phyloP scores from a whole-genome alignment of 805 yeast genomes.

The Wickerhamomyces pijperi region DNA sequence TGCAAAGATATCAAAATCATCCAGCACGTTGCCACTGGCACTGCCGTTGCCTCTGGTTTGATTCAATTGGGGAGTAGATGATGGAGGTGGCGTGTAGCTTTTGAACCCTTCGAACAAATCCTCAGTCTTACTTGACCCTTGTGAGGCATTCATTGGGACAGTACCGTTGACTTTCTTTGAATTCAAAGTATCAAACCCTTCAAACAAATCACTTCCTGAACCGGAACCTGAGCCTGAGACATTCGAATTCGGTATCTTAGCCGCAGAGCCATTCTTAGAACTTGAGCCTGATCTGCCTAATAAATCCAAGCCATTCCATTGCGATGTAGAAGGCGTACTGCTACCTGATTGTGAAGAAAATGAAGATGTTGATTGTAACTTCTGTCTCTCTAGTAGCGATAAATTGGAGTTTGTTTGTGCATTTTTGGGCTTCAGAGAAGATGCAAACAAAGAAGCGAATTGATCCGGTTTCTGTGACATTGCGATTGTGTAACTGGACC shows the following conservation, averaged over 20 bases:
- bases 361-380: conserved; percentile 6
- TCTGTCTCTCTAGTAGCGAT: conserved; percentile 25
- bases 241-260: too few relatives aligned
- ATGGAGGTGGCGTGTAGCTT: conserved; percentile 1
- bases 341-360: not conserved
- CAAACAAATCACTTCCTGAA: conserved; percentile 15
- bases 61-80: not conserved
- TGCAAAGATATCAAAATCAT: conserved; percentile 8
- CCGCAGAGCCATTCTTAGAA: too few relatives aligned
- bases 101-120: conserved; percentile 15
- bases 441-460: conserved; percentile 17
- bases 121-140: not conserved
- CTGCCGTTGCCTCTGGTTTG: not conserved
- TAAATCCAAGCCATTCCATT: conserved; percentile 29
- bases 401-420: conserved; percentile 18
- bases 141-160: too few relatives aligned
- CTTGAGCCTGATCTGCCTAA: conserved; percentile 15
- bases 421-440: conserved; percentile 5
- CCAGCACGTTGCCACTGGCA: conserved; percentile 6
- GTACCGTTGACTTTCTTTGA: too few relatives aligned
- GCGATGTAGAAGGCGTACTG: too few relatives aligned
- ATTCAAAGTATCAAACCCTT: conserved; percentile 14
- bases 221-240: too few relatives aligned
- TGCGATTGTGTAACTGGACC: too few relatives aligned
- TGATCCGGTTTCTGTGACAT: conserved; percentile 13